Evolutionary conservation across 805 yeast species (phyloP).

Genomic region (Yarrowia bubula): DNA sequence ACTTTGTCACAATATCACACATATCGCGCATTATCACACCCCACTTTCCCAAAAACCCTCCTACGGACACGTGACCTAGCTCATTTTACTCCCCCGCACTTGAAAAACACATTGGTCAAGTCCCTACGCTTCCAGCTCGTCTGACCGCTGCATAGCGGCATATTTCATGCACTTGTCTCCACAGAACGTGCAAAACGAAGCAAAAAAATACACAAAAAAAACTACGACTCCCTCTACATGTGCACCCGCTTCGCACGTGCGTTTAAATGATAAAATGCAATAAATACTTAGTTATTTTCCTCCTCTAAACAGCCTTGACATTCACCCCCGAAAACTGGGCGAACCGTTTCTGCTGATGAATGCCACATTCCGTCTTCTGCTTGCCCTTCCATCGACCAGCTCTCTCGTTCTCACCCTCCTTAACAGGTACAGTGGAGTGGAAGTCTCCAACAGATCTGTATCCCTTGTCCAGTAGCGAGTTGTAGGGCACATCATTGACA

Average conservation of each 20-base stretch:
- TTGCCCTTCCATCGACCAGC: slow-evolving; percentile 97
- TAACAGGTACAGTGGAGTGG: slow-evolving; percentile 88
- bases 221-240: neutral
- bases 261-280: neutral
- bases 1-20: too few species aligned
- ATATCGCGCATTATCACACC: too few species aligned
- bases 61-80: too few species aligned
- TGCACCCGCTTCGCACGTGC: neutral
- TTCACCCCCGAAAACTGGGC: slow-evolving; percentile 46
- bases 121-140: too few species aligned
- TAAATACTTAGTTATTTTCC: neutral
- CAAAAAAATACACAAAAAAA: too few species aligned
- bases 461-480: slow-evolving; percentile 77
- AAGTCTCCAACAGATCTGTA: slow-evolving; percentile 93
- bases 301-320: neutral
- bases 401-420: slow-evolving; percentile 90
- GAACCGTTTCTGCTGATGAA: slow-evolving; percentile 77
- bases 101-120: too few species aligned
- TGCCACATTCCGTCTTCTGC: slow-evolving; percentile 92
- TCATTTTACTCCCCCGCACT: too few species aligned
- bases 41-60: too few species aligned
- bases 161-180: too few species aligned
- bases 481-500: slow-evolving; percentile 74
- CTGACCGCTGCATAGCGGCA: too few species aligned
- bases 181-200: too few species aligned